Evolutionary conservation across 2,329 filamentous ascomycete genomes (phyloP), one percentile per base, ranked within the genome.

Genomic region (Arthroderma sp.): DNA sequence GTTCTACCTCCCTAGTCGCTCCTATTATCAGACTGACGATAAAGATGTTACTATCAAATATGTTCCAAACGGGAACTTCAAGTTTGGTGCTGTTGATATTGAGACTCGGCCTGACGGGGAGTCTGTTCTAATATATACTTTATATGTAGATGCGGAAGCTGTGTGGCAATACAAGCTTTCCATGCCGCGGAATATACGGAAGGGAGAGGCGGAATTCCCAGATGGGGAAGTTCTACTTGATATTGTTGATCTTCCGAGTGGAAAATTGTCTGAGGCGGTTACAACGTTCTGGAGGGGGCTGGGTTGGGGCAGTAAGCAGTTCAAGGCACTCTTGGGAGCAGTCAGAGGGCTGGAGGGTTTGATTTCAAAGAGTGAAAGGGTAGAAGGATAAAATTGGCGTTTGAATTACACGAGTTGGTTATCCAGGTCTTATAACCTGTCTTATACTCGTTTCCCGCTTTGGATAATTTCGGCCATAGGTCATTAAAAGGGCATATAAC

Each of bases 31-130:
- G 71, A 81, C 79, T 0, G 89, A 94, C 63, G 79, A 84, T 1
- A 83, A 91, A 64, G 93, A 97, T 71, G 81, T 95, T 9, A 79
- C 85, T 67, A 78, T 97, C 62, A 88, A 91, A 82, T 95, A 81
- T 76, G 80, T 81, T 49, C 87, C 91, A 1, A 81, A 85, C 59
- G 91, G 91, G 1, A 91, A 89, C 66, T 90, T 85, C 61, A 97
- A 97, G 70, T 91, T 95, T 70, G 89, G 89, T 1, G 82, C 84
- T 0, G 78, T 95, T 28, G 87, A 88, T 21, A 90, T 98, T 61
- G 83, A 85, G 60, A 83, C 82, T 57, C 79, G 81, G 3, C 76
- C 80, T 1, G 61, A 61, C 4, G 38, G 37, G 6, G 68, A 65
- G 56, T 91, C 86, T 66, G 80, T 85, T 41, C 74, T 98, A 37